Evolutionary conservation across 2,329 filamentous ascomycete species (phyloP), one percentile per base, ranked within the genome.

Genomic region (Rhynchosporium graminicola): DNA sequence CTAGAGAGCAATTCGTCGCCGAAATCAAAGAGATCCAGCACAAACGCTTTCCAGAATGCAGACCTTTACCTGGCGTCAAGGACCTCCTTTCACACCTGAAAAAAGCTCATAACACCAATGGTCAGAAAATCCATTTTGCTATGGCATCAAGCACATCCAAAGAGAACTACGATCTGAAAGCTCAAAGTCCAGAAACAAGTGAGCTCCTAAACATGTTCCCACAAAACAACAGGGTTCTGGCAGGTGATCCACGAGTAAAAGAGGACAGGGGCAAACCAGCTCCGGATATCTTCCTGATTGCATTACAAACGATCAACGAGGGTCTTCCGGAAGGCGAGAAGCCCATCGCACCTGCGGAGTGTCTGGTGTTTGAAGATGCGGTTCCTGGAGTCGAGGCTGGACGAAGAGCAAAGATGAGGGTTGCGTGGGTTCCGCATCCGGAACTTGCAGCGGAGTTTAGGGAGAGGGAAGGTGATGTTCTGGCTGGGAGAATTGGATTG

Each of bases 271-370:
- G 94, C 28, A 98, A 98, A 77, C 94, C 94, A 0, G 83, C 94
- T 42, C 94, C 94, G 0, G 93, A 98, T 76, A 98, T 98, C 69
- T 98, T 96, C 76, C 79, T 96, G n/a, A 81, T 97, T 0, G 94
- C 94, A 0, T 80, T 98, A 57, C 81, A 89, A 76, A 90, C 87
- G 3, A 88, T 98, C 76, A 98, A 98, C 76, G 84, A 85, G 50
- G 85, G 85, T 8, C 79, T 96, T 8, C 78, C 80, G 0, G 77
- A 81, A 3, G 85, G 85, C 45, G 86, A 88, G 52, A 78, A 82
- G 65, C 78, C 83, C 61, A 88, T 98, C 67, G 80, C 74, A 58
- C 92, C 93, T 0, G 89, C 90, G 68, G 94, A 98, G 76, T 97
- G 94, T 73, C 81, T 98, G 10, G 94, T 98, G 0, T 97, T 98